phyloP scores from a whole-genome alignment of 169 alveolate genomes.

The Theileria annulata region DNA sequence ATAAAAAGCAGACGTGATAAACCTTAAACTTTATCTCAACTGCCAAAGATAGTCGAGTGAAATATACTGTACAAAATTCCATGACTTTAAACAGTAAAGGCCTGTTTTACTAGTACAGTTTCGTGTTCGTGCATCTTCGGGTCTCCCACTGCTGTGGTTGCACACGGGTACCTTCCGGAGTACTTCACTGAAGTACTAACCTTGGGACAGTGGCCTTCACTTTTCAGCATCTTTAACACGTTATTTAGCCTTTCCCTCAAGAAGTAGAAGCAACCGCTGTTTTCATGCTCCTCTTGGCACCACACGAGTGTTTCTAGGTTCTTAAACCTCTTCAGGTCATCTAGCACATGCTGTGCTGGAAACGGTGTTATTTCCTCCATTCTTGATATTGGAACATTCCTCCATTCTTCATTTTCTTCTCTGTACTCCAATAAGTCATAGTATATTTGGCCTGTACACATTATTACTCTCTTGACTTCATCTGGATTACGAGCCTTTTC shows the following conservation, averaged over 20 bases:
- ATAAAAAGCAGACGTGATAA: neutral
- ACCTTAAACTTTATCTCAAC: neutral
- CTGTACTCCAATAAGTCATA: constrained; percentile 80
- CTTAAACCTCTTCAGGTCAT: constrained; percentile 70
- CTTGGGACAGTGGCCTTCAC: neutral
- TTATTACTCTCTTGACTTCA: constrained; percentile 78
- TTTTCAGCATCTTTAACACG: constrained; percentile 21
- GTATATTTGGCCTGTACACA: constrained; percentile 91
- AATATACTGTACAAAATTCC: neutral
- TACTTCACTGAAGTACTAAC: constrained; percentile 22
- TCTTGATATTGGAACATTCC: constrained; percentile 78
- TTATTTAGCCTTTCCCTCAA: constrained; percentile 54
- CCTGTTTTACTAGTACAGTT: constrained; percentile 23
- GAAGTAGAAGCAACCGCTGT: constrained; percentile 86
- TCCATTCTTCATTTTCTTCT: constrained; percentile 54
- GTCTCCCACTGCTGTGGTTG: constrained; percentile 64
- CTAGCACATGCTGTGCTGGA: constrained; percentile 78
- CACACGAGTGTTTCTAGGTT: constrained; percentile 79
- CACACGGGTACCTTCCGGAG: constrained; percentile 45
- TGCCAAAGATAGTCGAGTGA: too few relatives aligned
- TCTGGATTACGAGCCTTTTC: constrained; percentile 12
- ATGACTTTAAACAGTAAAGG: neutral
- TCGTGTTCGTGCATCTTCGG: constrained; percentile 29
- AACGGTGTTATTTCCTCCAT: constrained; percentile 90
- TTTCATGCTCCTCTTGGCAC: constrained; percentile 92